Percentiles rank a stretch among this genome's conserved stretches.
phyloP scores from a whole-genome alignment of 768 basidiomycete species.

The Ramaria sp. region DNA sequence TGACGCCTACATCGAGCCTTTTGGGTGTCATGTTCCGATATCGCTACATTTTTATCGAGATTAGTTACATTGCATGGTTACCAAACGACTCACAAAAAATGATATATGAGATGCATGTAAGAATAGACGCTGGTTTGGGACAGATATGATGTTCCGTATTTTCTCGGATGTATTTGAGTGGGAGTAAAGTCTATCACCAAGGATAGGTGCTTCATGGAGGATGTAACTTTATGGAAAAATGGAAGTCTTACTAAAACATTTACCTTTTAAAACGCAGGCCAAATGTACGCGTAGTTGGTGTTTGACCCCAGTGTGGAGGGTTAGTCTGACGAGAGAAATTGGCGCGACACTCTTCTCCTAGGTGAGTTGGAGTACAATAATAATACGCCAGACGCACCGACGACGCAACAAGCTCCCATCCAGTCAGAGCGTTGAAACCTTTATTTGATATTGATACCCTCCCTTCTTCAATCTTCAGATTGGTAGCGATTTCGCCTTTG shows the following conservation, averaged over 20 bases:
- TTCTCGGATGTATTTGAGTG: slow-evolving; percentile 16
- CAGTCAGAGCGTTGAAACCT: slow-evolving; percentile 29
- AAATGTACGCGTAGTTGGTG: slow-evolving; percentile 65
- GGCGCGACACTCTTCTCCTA: slow-evolving; percentile 25
- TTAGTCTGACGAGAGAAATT: slow-evolving; percentile 45
- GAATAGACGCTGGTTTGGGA: slow-evolving; percentile 42
- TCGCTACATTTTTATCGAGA: slow-evolving; percentile 14
- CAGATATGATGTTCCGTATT: slow-evolving; percentile 11
- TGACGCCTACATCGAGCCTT: slow-evolving; percentile 41
- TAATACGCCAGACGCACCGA: slow-evolving; percentile 33
- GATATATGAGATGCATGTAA: slow-evolving; percentile 51
- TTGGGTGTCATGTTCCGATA: slow-evolving; percentile 33
- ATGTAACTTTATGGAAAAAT: not conserved
- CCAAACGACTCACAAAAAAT: slow-evolving; percentile 33
- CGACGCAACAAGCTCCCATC: slow-evolving; percentile 49
- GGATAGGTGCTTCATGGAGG: slow-evolving; percentile 42
- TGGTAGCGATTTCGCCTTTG: slow-evolving; percentile 31
- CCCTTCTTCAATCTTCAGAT: slow-evolving; percentile 36
- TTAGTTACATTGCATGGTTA: not conserved
- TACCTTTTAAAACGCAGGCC: slow-evolving; percentile 40
- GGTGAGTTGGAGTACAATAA: slow-evolving; percentile 9
- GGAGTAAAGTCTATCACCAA: slow-evolving; percentile 51
- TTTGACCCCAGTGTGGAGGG: slow-evolving; percentile 51
- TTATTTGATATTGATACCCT: slow-evolving; percentile 26
- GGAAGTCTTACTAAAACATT: slow-evolving; percentile 3